A percentile compares a stretch with the other conserved stretches of the same genome.
These are phyloP conservation scores for Kockiozyma suomiensis DNA, from an alignment of 805 yeast genomes.

Conservation along the genomic window DNA sequence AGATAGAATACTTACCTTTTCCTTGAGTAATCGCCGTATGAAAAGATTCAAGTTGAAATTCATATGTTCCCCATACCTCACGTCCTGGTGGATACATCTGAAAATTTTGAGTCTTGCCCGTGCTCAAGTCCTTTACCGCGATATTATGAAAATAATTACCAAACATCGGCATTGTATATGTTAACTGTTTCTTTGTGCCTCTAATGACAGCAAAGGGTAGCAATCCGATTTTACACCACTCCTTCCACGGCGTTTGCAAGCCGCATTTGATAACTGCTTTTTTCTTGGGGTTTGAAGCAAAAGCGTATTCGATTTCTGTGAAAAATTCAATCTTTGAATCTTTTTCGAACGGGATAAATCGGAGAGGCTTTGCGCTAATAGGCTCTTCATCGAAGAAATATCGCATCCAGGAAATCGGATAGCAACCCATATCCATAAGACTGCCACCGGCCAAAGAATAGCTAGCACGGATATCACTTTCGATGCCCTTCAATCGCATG, in stretches of 20 bases:
- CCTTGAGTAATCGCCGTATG: slow-evolving; percentile 16
- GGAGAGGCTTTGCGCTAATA: slow-evolving; percentile 8
- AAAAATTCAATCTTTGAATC: slow-evolving; percentile 21
- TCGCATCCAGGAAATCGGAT: slow-evolving; percentile 34
- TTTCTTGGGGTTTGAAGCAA: slow-evolving; percentile 11
- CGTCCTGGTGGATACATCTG: slow-evolving; percentile 12
- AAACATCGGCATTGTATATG: slow-evolving; percentile 17
- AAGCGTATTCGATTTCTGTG: slow-evolving; percentile 15
- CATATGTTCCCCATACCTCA: slow-evolving; percentile 30
- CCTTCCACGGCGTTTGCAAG: slow-evolving; percentile 10
- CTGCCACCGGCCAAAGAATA: slow-evolving; percentile 28
- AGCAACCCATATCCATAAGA: slow-evolving; percentile 31
- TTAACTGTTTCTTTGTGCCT: slow-evolving; percentile 24
- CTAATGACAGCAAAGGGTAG: slow-evolving; percentile 14
- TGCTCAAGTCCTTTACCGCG: slow-evolving; percentile 17
- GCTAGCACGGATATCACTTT: slow-evolving; percentile 15
- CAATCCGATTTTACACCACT: slow-evolving; percentile 14
- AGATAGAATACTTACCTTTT: slow-evolving; percentile 1
- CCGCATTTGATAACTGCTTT: slow-evolving; percentile 18
- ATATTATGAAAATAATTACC: slow-evolving; percentile 24
- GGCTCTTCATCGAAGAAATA: slow-evolving; percentile 23
- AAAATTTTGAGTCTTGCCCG: slow-evolving; percentile 13
- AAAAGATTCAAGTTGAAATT: slow-evolving; percentile 27
- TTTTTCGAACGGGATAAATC: neutral
- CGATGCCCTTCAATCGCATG: neutral